Base-by-base conservation (phyloP, 2,329 filamentous ascomycete species). In the Chalaropsis ovoidea region DNA sequence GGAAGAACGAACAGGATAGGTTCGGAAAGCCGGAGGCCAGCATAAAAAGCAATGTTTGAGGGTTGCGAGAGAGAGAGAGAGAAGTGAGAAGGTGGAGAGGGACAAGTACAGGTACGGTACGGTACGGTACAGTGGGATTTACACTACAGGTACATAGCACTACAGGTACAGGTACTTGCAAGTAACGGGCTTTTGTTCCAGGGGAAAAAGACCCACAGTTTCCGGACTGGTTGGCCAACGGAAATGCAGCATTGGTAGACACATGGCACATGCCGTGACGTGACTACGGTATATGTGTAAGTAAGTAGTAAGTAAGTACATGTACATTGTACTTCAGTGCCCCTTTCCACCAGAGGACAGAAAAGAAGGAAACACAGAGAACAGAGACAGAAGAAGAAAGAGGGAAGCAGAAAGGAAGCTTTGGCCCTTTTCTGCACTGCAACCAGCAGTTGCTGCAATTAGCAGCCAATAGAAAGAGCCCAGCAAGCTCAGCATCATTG, bases 381-480 rank as follows among this genome's bases (percentile, higher is more conserved):
- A 10, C 22, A n/a, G 27, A 58, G 15, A n/a, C 4, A 19, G 10
- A 17, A 17, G 15, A 31, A 22, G 11, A 56, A 35, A 15, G 52
- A 39, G 27, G 54, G 27, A 58, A 15, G 27, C 11, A 35, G 31
- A 39, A 58, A 58, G 54, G 54, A 58, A 58, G 54, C 54, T 58
- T 58, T 58, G 54, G 31, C 54, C 27, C 10, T 35, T 58, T 58
- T 58, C 31, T 58, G 22, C 22, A 27, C 31, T 58, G 54, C 27
- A 58, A 39, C 24, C 54, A 58, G 54, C 54, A 39, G 54, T 52
- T 52, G 47, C 47, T 27, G 11, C 24, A 22, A 22, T 6, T 52
- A 24, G 10, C 24, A 52, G 47, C 47, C 47, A 52, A 52, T 52
- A 27, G 10, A 52, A 52, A 24, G 2, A 22, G 24, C 10, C 19